Conservation (phyloP, 140 eudicot species). For the Anethum foeniculum region DNA sequence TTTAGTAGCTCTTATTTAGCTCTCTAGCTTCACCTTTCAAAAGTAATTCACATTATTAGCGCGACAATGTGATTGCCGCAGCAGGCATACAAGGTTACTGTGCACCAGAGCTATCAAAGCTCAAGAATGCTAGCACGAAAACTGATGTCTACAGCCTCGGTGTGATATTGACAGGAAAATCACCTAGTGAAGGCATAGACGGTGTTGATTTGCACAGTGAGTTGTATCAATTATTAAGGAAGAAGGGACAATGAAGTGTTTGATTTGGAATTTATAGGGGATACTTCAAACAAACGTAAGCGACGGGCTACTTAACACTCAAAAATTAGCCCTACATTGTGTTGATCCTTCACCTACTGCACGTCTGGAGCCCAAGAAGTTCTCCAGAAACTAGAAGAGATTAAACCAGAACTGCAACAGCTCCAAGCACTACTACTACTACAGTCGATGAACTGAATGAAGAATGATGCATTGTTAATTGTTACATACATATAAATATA, state of each 20-base stretch:
- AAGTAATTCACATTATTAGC: too few relatives aligned
- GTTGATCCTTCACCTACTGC: slow-evolving; percentile 79
- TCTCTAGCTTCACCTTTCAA: too few relatives aligned
- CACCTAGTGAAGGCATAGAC: slow-evolving; percentile 70
- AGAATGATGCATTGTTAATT: too few relatives aligned
- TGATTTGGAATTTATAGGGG: slow-evolving; percentile 78
- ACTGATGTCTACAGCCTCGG: slow-evolving; percentile 91
- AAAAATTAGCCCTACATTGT: slow-evolving; percentile 78
- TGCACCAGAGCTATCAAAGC: slow-evolving; percentile 85
- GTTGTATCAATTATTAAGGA: slow-evolving; percentile 86
- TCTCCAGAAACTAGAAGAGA: slow-evolving; percentile 65
- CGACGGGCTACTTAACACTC: slow-evolving; percentile 58
- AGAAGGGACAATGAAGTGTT: slow-evolving; percentile 96
- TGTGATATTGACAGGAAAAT: slow-evolving; percentile 57
- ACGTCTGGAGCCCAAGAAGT: slow-evolving; percentile 66
- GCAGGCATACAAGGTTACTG: slow-evolving; percentile 84
- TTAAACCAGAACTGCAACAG: slow-evolving; percentile 41
- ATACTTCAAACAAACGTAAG: slow-evolving; percentile 47
- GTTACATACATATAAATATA: too few relatives aligned
- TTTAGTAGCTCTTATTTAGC: too few relatives aligned
- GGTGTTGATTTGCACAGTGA: slow-evolving; percentile 86
- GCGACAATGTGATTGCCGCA: slow-evolving; percentile 56
- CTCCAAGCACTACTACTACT: slow-evolving; percentile 6
- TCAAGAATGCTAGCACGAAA: slow-evolving; percentile 60
- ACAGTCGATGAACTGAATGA: slow-evolving; percentile 14